Percentiles rank a stretch among this genome's conserved stretches.
Conservation (phyloP, 208 protist species). For the Crithidia expoeki region DNA sequence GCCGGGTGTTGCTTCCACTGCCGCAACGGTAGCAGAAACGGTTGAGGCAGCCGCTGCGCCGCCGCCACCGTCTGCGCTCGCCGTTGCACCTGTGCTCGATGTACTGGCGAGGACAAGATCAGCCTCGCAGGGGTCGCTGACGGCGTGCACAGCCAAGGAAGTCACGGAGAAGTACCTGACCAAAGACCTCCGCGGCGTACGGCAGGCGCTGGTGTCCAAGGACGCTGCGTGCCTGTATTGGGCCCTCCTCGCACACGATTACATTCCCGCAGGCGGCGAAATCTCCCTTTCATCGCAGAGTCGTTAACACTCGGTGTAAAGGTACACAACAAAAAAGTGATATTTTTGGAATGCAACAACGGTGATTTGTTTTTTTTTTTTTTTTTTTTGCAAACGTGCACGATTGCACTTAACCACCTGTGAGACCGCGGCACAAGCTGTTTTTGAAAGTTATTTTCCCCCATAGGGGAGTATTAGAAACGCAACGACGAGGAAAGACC, state of each 20-base stretch:
- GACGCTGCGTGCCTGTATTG: conserved; percentile 28
- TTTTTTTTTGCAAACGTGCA: background rate
- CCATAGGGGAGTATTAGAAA: background rate
- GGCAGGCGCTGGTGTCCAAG: conserved; percentile 29
- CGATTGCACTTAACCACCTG: too few relatives aligned
- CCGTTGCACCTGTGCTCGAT: conserved; percentile 23
- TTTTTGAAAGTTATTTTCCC: too few relatives aligned
- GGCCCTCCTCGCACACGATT: conserved; percentile 10
- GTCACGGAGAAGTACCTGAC: conserved; percentile 22
- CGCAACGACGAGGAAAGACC: too few relatives aligned
- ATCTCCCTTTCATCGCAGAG: conserved; percentile 14
- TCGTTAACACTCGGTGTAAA: background rate
- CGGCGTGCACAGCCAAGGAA: conserved; percentile 19
- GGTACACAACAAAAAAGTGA: background rate
- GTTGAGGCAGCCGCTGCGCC: background rate
- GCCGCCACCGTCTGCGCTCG: background rate
- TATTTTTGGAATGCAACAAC: background rate
- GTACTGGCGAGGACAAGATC: conserved; percentile 2
- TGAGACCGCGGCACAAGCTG: too few relatives aligned
- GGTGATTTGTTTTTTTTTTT: background rate
- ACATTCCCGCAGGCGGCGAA: conserved; percentile 10
- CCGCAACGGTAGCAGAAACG: background rate
- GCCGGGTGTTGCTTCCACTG: background rate
- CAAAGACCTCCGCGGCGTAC: conserved; percentile 27
- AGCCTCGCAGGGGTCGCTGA: background rate